These are phyloP conservation scores for Tetrapisispora namnaoensis DNA, from an alignment of 805 yeast species.

Conservation along the genomic window DNA sequence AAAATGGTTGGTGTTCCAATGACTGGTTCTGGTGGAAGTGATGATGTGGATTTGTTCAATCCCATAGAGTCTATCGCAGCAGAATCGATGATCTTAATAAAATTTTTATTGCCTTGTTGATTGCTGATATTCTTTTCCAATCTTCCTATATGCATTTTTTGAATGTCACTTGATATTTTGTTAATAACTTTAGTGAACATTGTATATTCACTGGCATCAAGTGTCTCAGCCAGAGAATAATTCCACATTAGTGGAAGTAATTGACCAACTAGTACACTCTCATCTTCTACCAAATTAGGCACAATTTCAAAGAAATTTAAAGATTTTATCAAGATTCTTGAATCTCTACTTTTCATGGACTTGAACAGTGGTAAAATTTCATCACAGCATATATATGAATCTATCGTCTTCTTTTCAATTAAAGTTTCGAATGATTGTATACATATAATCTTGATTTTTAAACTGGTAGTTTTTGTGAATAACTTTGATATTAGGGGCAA, in stretches of 20 bases:
- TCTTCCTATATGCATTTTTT: slow-evolving; percentile 32
- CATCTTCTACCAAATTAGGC: slow-evolving; percentile 37
- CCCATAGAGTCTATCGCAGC: slow-evolving; percentile 8
- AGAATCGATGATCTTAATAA: slow-evolving; percentile 19
- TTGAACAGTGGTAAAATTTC: slow-evolving; percentile 71
- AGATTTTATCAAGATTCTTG: slow-evolving; percentile 46
- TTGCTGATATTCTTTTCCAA: slow-evolving; percentile 20
- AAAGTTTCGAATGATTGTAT: slow-evolving; percentile 50
- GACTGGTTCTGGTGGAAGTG: slow-evolving; percentile 5
- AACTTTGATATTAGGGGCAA: slow-evolving; percentile 63
- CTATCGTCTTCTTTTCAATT: slow-evolving; percentile 52
- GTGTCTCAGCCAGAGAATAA: slow-evolving; percentile 37
- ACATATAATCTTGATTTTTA: slow-evolving; percentile 66
- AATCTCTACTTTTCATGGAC: slow-evolving; percentile 67
- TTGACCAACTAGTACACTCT: slow-evolving; percentile 39
- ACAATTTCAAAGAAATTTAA: slow-evolving; percentile 33
- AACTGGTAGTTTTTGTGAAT: slow-evolving; percentile 76
- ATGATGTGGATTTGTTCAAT: not conserved
- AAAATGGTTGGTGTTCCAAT: slow-evolving; percentile 19
- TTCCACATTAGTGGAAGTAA: slow-evolving; percentile 46
- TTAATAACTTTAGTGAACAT: slow-evolving; percentile 33
- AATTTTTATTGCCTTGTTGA: slow-evolving; percentile 14
- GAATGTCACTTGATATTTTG: slow-evolving; percentile 35
- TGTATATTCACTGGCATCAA: slow-evolving; percentile 35
- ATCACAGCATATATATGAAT: slow-evolving; percentile 61